A percentile compares a stretch with the other conserved stretches of the same genome.
Conservation (phyloP, 192 early-diverging fungal genomes). For the Funneliformis mosseae region DNA sequence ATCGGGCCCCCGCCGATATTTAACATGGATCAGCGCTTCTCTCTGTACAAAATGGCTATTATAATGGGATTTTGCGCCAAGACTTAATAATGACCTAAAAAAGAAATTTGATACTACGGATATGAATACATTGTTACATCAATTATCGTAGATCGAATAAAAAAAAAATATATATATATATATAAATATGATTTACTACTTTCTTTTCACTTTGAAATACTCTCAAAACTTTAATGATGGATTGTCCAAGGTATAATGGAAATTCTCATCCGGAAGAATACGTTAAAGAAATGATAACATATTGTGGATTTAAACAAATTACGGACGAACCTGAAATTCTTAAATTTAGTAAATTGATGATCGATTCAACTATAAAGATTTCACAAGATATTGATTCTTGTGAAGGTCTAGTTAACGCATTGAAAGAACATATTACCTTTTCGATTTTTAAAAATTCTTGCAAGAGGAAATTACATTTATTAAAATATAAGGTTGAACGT, state of each 20-base stretch:
- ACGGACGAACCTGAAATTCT: neutral
- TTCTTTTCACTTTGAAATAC: no score
- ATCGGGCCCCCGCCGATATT: no score
- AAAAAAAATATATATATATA: no score
- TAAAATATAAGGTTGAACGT: neutral
- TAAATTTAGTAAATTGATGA: neutral
- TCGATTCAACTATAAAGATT: neutral
- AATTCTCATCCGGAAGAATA: neutral
- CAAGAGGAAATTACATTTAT: neutral
- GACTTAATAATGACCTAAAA: no score
- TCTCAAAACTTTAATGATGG: no score
- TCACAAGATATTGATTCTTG: neutral
- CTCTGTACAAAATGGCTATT: no score
- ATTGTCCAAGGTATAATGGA: neutral
- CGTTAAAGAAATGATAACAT: neutral
- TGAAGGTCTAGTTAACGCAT: neutral
- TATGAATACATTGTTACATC: no score
- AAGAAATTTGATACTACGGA: no score
- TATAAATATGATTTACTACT: no score
- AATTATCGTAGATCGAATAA: no score
- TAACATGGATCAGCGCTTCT: no score
- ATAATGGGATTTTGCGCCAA: no score
- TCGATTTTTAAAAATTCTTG: neutral
- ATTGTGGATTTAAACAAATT: neutral
- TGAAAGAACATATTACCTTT: neutral